Evolutionary conservation across 1,284 basidiomycete genomes (phyloP), one percentile per base, ranked within the genome.

Genomic region (Meira miltonrushii): DNA sequence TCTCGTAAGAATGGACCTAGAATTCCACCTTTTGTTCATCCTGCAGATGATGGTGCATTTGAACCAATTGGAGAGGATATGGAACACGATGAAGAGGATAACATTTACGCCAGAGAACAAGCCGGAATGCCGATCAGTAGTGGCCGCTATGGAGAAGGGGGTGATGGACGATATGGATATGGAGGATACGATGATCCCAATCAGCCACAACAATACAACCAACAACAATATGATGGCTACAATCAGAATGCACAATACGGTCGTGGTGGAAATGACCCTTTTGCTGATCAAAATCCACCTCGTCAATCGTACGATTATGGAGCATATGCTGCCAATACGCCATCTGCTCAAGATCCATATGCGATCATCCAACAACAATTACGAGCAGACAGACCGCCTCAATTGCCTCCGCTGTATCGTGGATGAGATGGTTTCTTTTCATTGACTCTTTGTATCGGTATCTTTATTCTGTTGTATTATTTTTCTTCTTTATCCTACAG

Each of bases 1-100:
- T 62, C 66, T 46, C 71, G 71, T 57, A 74, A 72, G 64, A 68
- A 72, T n/a, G 71, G 71, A 5, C 72, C 72, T 6, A 62, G 72
- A 39, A 72, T 72, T 43, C 71, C 70, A 7, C 68, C 72, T 5
- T 75, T 75, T 52, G 63, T 66, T 12, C 71, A 73, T 44, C 69
- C 71, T 0, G 64, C 57, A 38, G 66, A 73, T 52, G 68, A 71
- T 55, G 65, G 66, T 21, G 71, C 70, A 1, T 75, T 75, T 37
- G 65, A 71, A 54, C 68, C 72, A 7, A 62, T 75, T 39, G 47
- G 41, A 17, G 58, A 67, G 40, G 66, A 72, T 33, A 41, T 39
- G 15, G 62, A 64, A 37, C 28, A 33, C 28, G 62, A 59, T 13
- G 59, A 57, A n/a, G 48, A 60, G 11, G 68, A 70, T 40, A 66